These are phyloP conservation scores for Maudiozyma turicensis DNA, from an alignment of 805 yeast genomes.

Conservation along the genomic window DNA sequence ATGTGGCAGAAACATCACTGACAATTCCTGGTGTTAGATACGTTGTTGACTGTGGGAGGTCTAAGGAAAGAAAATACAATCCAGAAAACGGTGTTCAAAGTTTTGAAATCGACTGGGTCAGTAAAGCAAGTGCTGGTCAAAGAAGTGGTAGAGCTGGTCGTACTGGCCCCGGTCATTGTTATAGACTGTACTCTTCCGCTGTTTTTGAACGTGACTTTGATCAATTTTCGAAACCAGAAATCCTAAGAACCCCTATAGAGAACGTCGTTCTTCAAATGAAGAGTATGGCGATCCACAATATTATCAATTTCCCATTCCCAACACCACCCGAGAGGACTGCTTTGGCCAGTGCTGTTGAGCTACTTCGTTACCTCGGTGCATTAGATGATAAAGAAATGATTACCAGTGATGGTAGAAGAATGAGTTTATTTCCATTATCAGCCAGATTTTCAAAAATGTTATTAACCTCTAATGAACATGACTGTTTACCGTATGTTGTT, in stretches of 20 bases:
- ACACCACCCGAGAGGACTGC: constrained; percentile 71
- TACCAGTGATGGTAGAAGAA: constrained; percentile 72
- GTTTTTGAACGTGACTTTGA: constrained; percentile 78
- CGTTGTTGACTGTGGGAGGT: constrained; percentile 91
- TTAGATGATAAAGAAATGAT: constrained; percentile 43
- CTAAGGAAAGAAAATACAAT: constrained; percentile 78
- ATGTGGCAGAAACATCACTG: constrained; percentile 94
- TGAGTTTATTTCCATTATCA: constrained; percentile 86
- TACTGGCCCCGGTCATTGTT: constrained; percentile 98
- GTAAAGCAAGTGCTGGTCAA: constrained; percentile 93
- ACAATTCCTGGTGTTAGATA: constrained; percentile 93
- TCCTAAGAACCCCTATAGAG: constrained; percentile 90
- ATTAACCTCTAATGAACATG: constrained; percentile 76
- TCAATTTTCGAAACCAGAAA: constrained; percentile 82
- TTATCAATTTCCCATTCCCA: constrained; percentile 90
- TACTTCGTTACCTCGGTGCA: constrained; percentile 72
- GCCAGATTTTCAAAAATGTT: constrained; percentile 91
- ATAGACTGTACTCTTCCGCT: constrained; percentile 86
- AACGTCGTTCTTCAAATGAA: constrained; percentile 94
- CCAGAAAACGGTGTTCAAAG: constrained; percentile 86
- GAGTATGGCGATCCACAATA: constrained; percentile 89
- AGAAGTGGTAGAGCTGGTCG: constrained; percentile 97
- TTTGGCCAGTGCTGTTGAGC: constrained; percentile 53
- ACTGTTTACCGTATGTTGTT: constrained; percentile 78
- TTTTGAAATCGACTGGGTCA: constrained; percentile 82